Percentiles rank a stretch among this genome's conserved stretches.
Conservation (phyloP, 2,329 filamentous ascomycete genomes). For the Metarhizium humberi region DNA sequence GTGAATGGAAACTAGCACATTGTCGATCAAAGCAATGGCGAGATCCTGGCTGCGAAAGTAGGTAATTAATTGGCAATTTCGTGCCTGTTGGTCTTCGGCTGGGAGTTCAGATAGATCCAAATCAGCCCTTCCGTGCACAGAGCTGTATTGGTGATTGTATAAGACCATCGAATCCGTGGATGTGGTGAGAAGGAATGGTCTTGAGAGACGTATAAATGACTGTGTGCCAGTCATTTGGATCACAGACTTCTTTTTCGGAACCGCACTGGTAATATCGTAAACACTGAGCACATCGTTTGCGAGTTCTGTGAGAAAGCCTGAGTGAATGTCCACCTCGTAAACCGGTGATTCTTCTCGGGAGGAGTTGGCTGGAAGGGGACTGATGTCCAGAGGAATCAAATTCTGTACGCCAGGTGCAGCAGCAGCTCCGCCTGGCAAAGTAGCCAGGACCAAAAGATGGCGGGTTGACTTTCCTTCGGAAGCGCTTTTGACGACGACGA, state of each 20-base stretch:
- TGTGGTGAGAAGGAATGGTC: constrained; percentile 55
- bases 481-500: constrained; percentile 36
- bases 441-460: constrained; percentile 24
- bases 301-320: constrained; percentile 55
- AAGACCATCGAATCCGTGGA: constrained; percentile 47
- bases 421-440: constrained; percentile 15
- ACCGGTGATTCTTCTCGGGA: constrained; percentile 10
- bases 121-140: constrained; percentile 41
- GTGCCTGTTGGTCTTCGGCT: constrained; percentile 24
- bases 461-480: constrained; percentile 19
- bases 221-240: constrained; percentile 41
- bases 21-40: constrained; percentile 54
- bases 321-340: constrained; percentile 52
- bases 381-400: constrained; percentile 29
- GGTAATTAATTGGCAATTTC: constrained; percentile 37
- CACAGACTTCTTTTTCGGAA: constrained; percentile 50
- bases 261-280: constrained; percentile 53
- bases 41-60: constrained; percentile 60
- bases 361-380: constrained; percentile 22
- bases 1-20: constrained; percentile 59
- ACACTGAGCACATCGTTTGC: constrained; percentile 42
- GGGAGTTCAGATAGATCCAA: constrained; percentile 34
- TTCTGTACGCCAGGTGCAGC: constrained; percentile 21
- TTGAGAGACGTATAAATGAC: constrained; percentile 59
- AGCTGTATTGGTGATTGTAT: constrained; percentile 61